phyloP scores from a whole-genome alignment of 2,329 filamentous ascomycete species.

The Hirsutella thompsonii region DNA sequence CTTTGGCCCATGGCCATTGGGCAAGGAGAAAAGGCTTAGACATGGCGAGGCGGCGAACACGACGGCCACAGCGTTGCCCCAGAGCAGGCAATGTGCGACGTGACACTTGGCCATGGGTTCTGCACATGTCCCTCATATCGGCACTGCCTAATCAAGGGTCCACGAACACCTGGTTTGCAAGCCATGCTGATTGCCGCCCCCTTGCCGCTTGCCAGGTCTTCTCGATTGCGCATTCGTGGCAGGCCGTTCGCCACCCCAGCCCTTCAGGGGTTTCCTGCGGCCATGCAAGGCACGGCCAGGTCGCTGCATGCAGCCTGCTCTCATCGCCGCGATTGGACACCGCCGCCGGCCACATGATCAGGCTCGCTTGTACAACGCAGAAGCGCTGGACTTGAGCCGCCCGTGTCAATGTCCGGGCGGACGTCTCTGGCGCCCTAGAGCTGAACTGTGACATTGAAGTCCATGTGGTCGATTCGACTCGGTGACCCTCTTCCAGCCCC shows the following conservation, averaged over 20 bases:
- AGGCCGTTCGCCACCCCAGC: neutral
- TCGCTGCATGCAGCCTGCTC: neutral
- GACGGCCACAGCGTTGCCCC: neutral
- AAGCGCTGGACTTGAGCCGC: neutral
- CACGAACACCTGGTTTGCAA: neutral
- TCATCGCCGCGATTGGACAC: neutral
- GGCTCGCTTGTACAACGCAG: slow-evolving; percentile 1
- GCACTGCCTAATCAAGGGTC: neutral
- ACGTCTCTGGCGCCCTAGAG: no score
- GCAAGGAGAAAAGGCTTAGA: neutral
- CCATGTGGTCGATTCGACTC: no score
- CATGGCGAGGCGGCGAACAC: neutral
- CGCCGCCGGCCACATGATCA: neutral
- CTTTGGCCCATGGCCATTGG: neutral
- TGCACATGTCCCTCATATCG: neutral
- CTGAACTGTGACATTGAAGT: no score
- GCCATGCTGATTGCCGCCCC: neutral
- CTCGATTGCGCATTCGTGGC: neutral
- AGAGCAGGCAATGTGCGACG: neutral
- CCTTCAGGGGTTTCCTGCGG: neutral
- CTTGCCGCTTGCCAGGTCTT: neutral
- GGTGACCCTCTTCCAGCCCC: no score
- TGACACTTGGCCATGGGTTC: neutral
- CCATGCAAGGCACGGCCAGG: slow-evolving; percentile 4
- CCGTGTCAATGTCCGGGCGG: no score